phyloP scores from a whole-genome alignment of 2,329 filamentous ascomycete species.

The Amylocarpus encephaloides region DNA sequence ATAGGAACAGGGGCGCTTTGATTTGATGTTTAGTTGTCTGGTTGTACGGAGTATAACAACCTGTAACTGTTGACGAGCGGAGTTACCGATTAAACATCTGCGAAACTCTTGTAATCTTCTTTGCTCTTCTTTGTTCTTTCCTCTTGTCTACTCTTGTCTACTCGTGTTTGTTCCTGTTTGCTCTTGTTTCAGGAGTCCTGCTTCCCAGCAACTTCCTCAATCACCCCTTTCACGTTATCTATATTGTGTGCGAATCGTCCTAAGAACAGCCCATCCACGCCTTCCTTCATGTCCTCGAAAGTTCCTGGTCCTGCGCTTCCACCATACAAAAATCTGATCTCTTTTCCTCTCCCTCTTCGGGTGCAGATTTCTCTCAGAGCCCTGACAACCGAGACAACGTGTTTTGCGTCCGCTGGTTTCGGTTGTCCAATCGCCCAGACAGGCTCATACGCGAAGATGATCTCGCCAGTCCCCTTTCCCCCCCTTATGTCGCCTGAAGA shows the following conservation, averaged over 20 bases:
- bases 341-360: constrained; percentile 55
- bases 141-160: no score
- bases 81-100: no score
- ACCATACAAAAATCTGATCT: constrained; percentile 70
- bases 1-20: background rate
- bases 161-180: no score
- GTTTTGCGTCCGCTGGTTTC: constrained; percentile 63
- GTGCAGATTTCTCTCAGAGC: constrained; percentile 43
- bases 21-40: background rate
- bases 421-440: constrained; percentile 81
- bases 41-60: no score
- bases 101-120: no score
- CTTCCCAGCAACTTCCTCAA: constrained; percentile 52
- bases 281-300: constrained; percentile 59
- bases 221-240: constrained; percentile 62
- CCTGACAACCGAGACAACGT: constrained; percentile 58
- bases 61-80: no score
- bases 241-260: constrained; percentile 77
- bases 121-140: no score
- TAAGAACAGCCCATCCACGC: constrained; percentile 74
- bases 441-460: constrained; percentile 79
- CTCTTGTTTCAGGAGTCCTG: background rate
- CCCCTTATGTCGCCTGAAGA: background rate
- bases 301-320: constrained; percentile 77
- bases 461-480: constrained; percentile 42